Evolutionary conservation across 179 eudicot genomes (phyloP), one percentile per base, ranked within the genome.

Genomic region (Pouteria campechiana): DNA sequence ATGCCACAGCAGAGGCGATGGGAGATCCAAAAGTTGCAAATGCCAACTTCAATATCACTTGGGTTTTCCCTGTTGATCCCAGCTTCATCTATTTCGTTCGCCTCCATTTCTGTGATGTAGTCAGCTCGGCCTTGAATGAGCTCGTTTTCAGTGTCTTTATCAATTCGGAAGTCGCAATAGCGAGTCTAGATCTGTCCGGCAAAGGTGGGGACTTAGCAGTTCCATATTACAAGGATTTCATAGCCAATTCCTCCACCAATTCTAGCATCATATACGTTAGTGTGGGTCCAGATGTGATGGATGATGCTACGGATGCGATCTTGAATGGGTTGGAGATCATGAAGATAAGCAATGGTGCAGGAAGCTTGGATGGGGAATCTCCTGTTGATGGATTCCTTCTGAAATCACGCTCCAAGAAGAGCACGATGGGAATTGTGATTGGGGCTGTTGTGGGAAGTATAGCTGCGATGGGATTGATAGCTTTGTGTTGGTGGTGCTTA

Each of bases 1-100:
- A 84, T 48, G 95, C 90, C 12, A 77, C 92, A 31, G 71, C 72
- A 10, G 65, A 63, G 10, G 57, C 41, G 53, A 81, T 81, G 92
- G 50, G 20, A 35, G 63, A 78, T 1, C 70, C 55, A 4, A 14
- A 0, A 5, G n/a, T n/a, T n/a, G n/a, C n/a, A n/a, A n/a, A n/a
- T n/a, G n/a, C 70, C 22, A 73, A 69, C 46, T 77, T 77, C 48
- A 77, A 73, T 56, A 60, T 77, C 23, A 67, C 85, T 3, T 77
- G 80, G 85, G 74, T 46, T 16, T 65, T 73, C 10, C 10, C 37
- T 6, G 74, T 73, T 42, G 77, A 63, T 7, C 51, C 55, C 0
- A 52, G 60, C 27, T 77, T 59, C 54, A 64, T 63, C 46, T 77
- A 77, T 49, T 57, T 77, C 36, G 48, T 73, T 24, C 60, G 84